A percentile compares a stretch with the other conserved stretches of the same genome.
phyloP scores from a whole-genome alignment of 495 filamentous ascomycete species.

The Aspergillus sclerotioniger region DNA sequence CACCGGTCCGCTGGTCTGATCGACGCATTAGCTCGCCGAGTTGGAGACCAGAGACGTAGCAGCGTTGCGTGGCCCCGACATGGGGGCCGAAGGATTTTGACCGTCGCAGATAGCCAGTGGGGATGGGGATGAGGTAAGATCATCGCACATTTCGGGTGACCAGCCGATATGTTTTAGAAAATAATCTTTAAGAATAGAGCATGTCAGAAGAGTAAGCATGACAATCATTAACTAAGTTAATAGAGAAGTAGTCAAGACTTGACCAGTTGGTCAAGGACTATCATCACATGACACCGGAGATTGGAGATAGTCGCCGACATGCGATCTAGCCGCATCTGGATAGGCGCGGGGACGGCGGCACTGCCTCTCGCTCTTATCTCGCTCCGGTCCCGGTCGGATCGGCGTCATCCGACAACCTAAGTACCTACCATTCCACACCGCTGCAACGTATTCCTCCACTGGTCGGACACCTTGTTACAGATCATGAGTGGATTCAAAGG shows the following conservation, averaged over 20 bases:
- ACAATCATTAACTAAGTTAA: no score
- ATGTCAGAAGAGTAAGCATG: no score
- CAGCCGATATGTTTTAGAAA: background rate
- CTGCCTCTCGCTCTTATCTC: no score
- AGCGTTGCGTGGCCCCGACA: constrained; percentile 1
- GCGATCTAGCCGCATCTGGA: no score
- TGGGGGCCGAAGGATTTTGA: background rate
- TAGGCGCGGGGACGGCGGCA: no score
- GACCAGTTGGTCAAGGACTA: no score
- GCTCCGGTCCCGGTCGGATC: no score
- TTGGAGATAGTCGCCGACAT: no score
- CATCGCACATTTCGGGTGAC: background rate
- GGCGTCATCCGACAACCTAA: no score
- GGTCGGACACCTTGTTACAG: background rate
- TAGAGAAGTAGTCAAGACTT: no score
- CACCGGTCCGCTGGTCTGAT: background rate
- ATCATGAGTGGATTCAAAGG: constrained; percentile 52
- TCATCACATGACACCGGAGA: no score
- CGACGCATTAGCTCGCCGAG: background rate
- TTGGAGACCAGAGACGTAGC: background rate
- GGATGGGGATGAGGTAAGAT: background rate
- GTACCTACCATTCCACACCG: background rate
- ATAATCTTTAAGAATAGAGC: background rate
- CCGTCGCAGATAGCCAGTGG: background rate
- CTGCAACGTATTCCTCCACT: background rate